Base-by-base conservation (phyloP, 371 early-diverging fungal genomes). In the Mucor sp. region DNA sequence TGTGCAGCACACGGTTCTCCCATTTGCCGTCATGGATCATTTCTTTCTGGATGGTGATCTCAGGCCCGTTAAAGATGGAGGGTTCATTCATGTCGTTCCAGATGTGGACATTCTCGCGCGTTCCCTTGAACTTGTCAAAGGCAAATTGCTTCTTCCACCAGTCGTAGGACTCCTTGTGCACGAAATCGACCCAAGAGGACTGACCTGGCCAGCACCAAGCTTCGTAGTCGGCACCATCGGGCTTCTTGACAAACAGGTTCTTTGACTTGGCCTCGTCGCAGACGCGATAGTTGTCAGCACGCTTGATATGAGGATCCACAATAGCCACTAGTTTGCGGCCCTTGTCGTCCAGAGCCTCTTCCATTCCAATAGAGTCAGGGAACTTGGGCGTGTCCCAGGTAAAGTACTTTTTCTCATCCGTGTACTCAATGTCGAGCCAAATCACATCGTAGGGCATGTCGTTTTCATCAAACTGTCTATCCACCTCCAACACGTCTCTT, bases 71-170 rank as follows among this genome's bases (percentile, higher is more conserved):
- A 69, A 97, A 97, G 7, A 97, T 91, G 11, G 93, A 91, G 12
- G 95, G 95, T 57, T 97, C 97, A 69, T 95, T 97, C 97, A 97
- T 97, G 70, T 97, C 97, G 73, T 95, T 95, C 97, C 97, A 97
- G 1, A 91, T 90, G 75, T 89, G 91, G 8, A 97, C 86, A 19
- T 74, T 77, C 35, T 85, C 84, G 14, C 94, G 90, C 0, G 93
- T 90, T 14, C 93, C 93, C 32, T 85, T 72, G 76, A 95, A 96
- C 44, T 89, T 75, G 63, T 85, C 82, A 67, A 88, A 89, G 2
- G 70, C 39, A 74, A 93, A 95, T 69, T 88, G 77, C 2, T 84
- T 81, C 47, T 89, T 88, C 94, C 95, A 96, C 92, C 93, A 96
- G 25, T 86, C 73, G 23, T 91, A 84, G 4, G 94, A 94, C 57